Percentiles rank a stretch among this genome's conserved stretches.
phyloP scores from a whole-genome alignment of 441 rosid species.

The Gossypium trilobum region DNA sequence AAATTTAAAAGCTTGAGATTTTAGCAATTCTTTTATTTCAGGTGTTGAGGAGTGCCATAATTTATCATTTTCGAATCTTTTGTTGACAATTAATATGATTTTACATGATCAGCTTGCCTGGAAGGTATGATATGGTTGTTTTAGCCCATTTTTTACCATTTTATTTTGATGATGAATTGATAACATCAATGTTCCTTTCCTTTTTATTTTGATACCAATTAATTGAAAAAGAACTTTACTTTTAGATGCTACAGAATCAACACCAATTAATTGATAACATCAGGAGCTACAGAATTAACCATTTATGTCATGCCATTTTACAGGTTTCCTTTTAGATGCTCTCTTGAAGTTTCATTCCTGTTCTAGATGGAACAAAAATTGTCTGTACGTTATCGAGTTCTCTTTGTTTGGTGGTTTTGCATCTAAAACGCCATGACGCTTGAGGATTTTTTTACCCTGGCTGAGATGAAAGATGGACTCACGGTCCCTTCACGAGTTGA shows the following conservation, averaged over 20 bases:
- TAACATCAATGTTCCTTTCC: background rate
- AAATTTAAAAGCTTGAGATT: background rate
- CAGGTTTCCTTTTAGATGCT: constrained; percentile 26
- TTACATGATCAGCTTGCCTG: constrained; percentile 1
- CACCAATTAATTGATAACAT: background rate
- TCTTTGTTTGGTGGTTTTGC: constrained; percentile 32
- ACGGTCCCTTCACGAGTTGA: constrained; percentile 61
- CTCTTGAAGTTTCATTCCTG: constrained; percentile 14
- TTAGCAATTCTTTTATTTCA: background rate
- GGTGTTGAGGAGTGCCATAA: background rate
- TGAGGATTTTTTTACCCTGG: constrained; percentile 82
- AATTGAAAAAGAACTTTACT: background rate
- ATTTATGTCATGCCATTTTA: constrained; percentile 21
- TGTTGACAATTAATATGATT: background rate
- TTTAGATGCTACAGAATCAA: constrained; percentile 17
- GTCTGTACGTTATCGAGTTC: constrained; percentile 20
- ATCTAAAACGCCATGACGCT: constrained; percentile 68
- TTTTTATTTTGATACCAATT: background rate
- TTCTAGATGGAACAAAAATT: constrained; percentile 29
- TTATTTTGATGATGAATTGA: background rate
- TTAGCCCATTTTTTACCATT: background rate
- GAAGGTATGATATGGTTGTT: background rate
- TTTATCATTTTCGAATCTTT: constrained; percentile 2
- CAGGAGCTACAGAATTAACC: constrained; percentile 19
- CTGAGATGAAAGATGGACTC: constrained; percentile 94